Percentiles rank a stretch among this genome's conserved stretches.
Conservation (phyloP, 1,139 yeast genomes). For the Lodderomyces orthopsilosis region DNA sequence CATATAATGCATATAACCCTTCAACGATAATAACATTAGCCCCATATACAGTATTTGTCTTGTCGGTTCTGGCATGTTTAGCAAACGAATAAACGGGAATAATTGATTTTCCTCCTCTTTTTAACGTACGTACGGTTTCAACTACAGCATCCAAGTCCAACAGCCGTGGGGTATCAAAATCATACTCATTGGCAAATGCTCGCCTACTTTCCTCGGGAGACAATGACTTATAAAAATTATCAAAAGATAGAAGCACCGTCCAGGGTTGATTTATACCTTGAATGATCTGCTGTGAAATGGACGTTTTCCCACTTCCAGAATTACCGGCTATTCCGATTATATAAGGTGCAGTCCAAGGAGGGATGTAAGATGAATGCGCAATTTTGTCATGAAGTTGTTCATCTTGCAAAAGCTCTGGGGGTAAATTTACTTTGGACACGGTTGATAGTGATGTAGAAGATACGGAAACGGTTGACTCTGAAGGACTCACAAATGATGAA, state of each 20-base stretch:
- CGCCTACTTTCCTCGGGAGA: constrained; percentile 52
- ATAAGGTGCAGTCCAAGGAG: constrained; percentile 97
- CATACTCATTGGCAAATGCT: constrained; percentile 71
- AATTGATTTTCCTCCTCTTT: constrained; percentile 53
- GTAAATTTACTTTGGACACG: neutral
- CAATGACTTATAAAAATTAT: constrained; percentile 83
- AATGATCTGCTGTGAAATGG: constrained; percentile 82
- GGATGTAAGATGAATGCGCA: constrained; percentile 46
- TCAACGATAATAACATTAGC: constrained; percentile 91
- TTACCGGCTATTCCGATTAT: constrained; percentile 94
- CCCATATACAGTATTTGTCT: constrained; percentile 78
- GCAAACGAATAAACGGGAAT: constrained; percentile 87
- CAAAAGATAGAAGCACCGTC: constrained; percentile 90
- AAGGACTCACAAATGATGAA: neutral
- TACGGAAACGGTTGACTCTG: neutral
- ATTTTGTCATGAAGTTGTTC: constrained; percentile 3
- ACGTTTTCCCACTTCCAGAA: constrained; percentile 94
- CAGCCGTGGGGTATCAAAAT: constrained; percentile 83
- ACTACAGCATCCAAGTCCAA: constrained; percentile 73
- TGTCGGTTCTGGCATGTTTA: constrained; percentile 68
- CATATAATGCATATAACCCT: constrained; percentile 84
- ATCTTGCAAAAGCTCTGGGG: neutral
- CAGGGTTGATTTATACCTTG: constrained; percentile 85
- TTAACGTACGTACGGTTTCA: constrained; percentile 61
- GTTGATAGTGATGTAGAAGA: neutral